Evolutionary conservation across 1,284 basidiomycete species (phyloP).

Genomic region (Acaromyces ingoldii): DNA sequence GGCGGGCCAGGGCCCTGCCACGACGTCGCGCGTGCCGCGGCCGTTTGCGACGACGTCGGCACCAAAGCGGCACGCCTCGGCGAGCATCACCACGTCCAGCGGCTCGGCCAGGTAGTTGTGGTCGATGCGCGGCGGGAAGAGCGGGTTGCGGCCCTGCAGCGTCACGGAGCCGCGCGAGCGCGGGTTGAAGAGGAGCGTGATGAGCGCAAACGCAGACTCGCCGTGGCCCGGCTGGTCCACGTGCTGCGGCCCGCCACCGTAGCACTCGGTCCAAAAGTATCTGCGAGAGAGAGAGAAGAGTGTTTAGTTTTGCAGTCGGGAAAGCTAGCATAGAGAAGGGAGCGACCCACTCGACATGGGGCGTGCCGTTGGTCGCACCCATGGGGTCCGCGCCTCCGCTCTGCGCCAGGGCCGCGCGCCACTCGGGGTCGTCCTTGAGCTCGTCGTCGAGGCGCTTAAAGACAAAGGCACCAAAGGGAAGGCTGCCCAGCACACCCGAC

Average conservation of each 20-base stretch:
- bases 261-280: neutral
- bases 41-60: constrained; percentile 3
- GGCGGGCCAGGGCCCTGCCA: neutral
- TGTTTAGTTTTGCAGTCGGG: neutral
- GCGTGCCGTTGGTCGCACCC: constrained; percentile 12
- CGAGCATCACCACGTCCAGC: constrained; percentile 10
- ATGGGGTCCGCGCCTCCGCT: constrained; percentile 9
- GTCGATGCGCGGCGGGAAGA: neutral
- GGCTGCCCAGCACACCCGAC: constrained; percentile 6
- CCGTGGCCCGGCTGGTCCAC: neutral
- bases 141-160: neutral
- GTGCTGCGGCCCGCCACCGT: constrained; percentile 1
- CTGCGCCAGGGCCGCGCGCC: constrained; percentile 6
- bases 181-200: constrained; percentile 8
- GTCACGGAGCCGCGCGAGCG: neutral
- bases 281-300: neutral
- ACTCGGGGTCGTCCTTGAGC: constrained; percentile 10
- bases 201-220: constrained; percentile 5
- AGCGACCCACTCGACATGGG: constrained; percentile 7
- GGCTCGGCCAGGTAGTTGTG: constrained; percentile 1
- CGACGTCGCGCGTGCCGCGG: neutral
- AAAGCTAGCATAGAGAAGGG: neutral
- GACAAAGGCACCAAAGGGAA: constrained; percentile 14
- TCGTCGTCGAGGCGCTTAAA: constrained; percentile 12
- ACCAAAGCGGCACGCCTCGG: constrained; percentile 8